A percentile compares a stretch with the other conserved stretches of the same genome.
phyloP scores from a whole-genome alignment of 352 stramenopile genomes.

The Globisporangium rhizosaccharum region DNA sequence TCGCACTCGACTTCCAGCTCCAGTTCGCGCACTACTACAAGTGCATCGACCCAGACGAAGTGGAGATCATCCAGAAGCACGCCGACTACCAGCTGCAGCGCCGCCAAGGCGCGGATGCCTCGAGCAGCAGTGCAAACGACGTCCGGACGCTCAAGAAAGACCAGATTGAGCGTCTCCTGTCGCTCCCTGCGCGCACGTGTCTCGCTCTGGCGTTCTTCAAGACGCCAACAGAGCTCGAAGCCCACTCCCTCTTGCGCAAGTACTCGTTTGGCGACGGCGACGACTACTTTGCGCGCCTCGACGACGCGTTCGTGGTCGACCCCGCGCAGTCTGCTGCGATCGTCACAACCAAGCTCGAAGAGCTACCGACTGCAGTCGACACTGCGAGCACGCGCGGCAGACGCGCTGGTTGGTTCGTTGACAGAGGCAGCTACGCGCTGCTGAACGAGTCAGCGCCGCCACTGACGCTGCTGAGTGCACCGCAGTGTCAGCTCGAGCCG shows the following conservation, averaged over 20 bases:
- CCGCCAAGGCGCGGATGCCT: neutral
- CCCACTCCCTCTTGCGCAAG: constrained; percentile 55
- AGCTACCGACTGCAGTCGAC: constrained; percentile 31
- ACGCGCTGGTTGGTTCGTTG: constrained; percentile 6
- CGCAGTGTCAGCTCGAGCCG: constrained; percentile 48
- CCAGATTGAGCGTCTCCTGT: constrained; percentile 43
- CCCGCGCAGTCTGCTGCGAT: neutral
- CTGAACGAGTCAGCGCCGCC: constrained; percentile 26
- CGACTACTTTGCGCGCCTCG: constrained; percentile 39
- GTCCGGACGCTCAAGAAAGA: constrained; percentile 28
- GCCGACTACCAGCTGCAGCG: constrained; percentile 36
- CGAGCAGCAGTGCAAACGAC: neutral
- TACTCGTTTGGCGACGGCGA: constrained; percentile 72
- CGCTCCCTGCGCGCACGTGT: constrained; percentile 51
- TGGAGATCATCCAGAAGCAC: constrained; percentile 56
- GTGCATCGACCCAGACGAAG: constrained; percentile 32
- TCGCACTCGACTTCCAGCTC: constrained; percentile 53
- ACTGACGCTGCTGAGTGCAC: constrained; percentile 28
- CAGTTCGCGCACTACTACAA: constrained; percentile 75
- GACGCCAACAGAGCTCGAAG: constrained; percentile 42
- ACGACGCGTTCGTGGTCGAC: constrained; percentile 31
- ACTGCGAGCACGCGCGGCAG: constrained; percentile 11
- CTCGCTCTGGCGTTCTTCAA: constrained; percentile 77
- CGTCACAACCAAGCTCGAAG: constrained; percentile 22
- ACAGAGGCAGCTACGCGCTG: constrained; percentile 23